A percentile compares a stretch with the other conserved stretches of the same genome.
Conservation (phyloP, 2,329 filamentous ascomycete genomes). For the Pestalotiopsis sp. region DNA sequence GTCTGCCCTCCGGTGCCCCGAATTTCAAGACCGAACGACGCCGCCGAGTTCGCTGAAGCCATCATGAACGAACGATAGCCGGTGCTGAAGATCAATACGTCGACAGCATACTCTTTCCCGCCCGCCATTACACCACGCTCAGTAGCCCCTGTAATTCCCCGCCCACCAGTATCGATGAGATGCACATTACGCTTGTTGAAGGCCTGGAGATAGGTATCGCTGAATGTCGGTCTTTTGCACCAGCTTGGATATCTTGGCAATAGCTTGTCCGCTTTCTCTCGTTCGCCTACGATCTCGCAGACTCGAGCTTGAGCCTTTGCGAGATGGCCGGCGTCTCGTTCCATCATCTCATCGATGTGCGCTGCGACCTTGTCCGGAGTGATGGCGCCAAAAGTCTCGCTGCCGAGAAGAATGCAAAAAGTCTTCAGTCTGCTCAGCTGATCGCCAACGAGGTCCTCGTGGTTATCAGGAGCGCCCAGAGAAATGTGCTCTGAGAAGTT, state of each 20-base stretch:
- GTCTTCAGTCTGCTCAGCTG: no score
- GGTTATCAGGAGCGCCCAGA: no score
- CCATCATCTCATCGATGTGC: no score
- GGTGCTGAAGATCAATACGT: slow-evolving; percentile 38
- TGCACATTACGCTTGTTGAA: slow-evolving; percentile 64
- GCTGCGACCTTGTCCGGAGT: no score
- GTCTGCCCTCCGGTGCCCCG: no score
- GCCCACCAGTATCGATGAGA: slow-evolving; percentile 62
- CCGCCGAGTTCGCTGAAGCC: no score
- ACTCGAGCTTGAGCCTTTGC: slow-evolving; percentile 17
- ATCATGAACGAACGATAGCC: slow-evolving; percentile 35
- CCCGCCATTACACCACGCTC: slow-evolving; percentile 47
- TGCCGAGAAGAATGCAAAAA: no score
- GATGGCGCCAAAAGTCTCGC: no score
- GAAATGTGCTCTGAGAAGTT: slow-evolving; percentile 28
- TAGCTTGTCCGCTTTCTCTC: slow-evolving; percentile 1
- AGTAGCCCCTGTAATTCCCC: slow-evolving; percentile 51
- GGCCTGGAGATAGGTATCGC: slow-evolving; percentile 57
- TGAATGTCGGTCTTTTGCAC: slow-evolving; percentile 67
- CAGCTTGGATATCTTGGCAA: slow-evolving; percentile 63
- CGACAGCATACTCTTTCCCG: slow-evolving; percentile 47
- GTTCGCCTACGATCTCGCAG: background rate
- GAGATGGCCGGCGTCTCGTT: no score
- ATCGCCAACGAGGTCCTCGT: no score
- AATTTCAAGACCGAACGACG: no score